Evolutionary conservation across 176 grass and related monocot species (phyloP).

Genomic region (Pharus latifolius): DNA sequence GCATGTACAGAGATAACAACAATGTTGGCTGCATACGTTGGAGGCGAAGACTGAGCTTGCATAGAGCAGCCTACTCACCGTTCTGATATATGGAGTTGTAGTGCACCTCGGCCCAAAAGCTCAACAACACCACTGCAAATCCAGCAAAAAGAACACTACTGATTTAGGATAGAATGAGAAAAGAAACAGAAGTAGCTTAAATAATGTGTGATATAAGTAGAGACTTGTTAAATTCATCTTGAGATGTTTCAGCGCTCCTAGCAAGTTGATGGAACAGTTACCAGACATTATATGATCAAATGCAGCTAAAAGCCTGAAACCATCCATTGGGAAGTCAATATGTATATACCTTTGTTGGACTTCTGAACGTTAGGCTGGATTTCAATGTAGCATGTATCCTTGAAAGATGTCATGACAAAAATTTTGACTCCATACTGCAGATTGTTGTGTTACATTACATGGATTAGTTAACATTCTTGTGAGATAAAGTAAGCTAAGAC

Average conservation of each 20-base stretch:
- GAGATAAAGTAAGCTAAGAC: conserved; percentile 12
- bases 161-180: not conserved
- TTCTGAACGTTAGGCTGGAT: conserved; percentile 92
- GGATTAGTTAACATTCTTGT: not conserved
- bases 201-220: no score
- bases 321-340: not conserved
- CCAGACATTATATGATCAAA: not conserved
- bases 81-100: conserved; percentile 93
- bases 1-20: not conserved
- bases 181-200: no score
- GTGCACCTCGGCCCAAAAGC: conserved; percentile 99
- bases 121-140: conserved; percentile 75
- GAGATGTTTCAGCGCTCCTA: no score
- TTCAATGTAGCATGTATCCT: conserved; percentile 99
- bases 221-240: no score
- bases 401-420: conserved; percentile 95
- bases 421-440: conserved; percentile 93
- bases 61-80: conserved; percentile 61
- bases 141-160: no score
- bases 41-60: conserved; percentile 4
- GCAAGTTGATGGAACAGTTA: not conserved
- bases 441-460: conserved; percentile 31
- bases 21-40: conserved; percentile 35
- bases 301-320: not conserved
- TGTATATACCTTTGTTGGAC: conserved; percentile 80